Percentiles rank a stretch among this genome's conserved stretches.
Conservation (phyloP, 371 early-diverging fungal genomes). For the Mucor plumbeus region DNA sequence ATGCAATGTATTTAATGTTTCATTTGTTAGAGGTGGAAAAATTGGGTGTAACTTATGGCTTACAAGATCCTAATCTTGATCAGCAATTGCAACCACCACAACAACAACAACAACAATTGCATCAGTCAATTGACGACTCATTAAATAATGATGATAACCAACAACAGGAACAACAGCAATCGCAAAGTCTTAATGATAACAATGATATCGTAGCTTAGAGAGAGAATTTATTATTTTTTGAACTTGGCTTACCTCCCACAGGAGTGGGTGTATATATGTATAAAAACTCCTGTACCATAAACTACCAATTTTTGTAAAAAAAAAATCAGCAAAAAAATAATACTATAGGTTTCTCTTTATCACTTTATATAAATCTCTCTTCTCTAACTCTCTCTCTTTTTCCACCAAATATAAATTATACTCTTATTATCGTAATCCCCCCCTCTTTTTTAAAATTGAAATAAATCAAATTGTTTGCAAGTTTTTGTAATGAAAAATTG, state of each 20-base stretch:
- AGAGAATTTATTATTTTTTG: background rate
- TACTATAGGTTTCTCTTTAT: background rate
- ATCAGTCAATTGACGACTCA: background rate
- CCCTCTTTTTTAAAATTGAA: background rate
- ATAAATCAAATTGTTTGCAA: background rate
- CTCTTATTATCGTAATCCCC: background rate
- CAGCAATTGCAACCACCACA: background rate
- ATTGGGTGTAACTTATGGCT: constrained; percentile 22
- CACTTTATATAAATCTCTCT: too few species aligned
- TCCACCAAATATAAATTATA: background rate
- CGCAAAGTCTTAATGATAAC: background rate
- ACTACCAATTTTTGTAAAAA: constrained; percentile 2
- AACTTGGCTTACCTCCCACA: constrained; percentile 7
- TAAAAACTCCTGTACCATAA: constrained; percentile 31
- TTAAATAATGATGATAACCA: constrained; percentile 4
- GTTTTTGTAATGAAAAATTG: too few species aligned
- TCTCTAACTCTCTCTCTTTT: background rate
- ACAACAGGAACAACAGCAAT: background rate
- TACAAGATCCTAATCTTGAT: constrained; percentile 9
- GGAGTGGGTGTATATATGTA: constrained; percentile 33
- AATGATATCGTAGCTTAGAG: constrained; percentile 2
- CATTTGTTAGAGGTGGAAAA: constrained; percentile 42
- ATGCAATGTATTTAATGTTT: background rate
- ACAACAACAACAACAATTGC: too few species aligned
- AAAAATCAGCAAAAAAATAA: background rate